Percentiles rank a stretch among this genome's conserved stretches.
These are phyloP conservation scores for Prototheca wickerhamii DNA, from an alignment of 163 green algal genomes.

Conservation along the genomic window DNA sequence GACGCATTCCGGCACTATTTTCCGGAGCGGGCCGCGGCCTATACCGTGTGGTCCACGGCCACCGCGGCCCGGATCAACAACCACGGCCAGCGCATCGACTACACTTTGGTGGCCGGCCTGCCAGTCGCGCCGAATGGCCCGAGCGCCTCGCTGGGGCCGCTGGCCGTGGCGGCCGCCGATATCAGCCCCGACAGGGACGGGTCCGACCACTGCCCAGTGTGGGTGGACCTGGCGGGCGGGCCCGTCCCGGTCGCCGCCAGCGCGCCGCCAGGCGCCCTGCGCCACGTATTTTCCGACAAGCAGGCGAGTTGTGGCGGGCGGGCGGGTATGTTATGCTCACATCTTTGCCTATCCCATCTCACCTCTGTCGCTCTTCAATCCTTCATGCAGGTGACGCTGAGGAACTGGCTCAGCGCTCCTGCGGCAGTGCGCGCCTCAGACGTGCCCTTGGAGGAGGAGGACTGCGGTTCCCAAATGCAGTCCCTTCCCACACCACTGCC, in stretches of 20 bases:
- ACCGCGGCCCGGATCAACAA: constrained; percentile 61
- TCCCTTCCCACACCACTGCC: no score
- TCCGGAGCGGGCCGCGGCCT: constrained; percentile 27
- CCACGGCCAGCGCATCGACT: constrained; percentile 69
- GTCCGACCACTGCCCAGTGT: constrained; percentile 66
- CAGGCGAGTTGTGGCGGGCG: no score
- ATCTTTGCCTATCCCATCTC: no score
- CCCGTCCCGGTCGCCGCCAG: background rate
- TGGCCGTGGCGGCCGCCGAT: constrained; percentile 21
- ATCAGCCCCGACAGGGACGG: constrained; percentile 48
- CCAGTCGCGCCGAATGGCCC: no score
- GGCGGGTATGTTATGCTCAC: no score
- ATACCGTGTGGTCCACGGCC: constrained; percentile 62
- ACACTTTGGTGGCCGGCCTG: constrained; percentile 46
- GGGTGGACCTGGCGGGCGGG: constrained; percentile 24
- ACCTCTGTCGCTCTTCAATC: no score
- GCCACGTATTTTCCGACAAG: constrained; percentile 22
- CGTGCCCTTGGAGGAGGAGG: background rate
- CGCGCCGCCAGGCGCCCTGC: constrained; percentile 17
- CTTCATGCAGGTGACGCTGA: no score
- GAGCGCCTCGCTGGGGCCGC: no score
- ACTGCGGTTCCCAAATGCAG: background rate
- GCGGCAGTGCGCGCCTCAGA: no score
- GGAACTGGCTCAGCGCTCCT: no score
- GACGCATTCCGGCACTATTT: constrained; percentile 21